Evolutionary conservation across 768 basidiomycete species (phyloP).

Genomic region (Cubamyces lactineus): DNA sequence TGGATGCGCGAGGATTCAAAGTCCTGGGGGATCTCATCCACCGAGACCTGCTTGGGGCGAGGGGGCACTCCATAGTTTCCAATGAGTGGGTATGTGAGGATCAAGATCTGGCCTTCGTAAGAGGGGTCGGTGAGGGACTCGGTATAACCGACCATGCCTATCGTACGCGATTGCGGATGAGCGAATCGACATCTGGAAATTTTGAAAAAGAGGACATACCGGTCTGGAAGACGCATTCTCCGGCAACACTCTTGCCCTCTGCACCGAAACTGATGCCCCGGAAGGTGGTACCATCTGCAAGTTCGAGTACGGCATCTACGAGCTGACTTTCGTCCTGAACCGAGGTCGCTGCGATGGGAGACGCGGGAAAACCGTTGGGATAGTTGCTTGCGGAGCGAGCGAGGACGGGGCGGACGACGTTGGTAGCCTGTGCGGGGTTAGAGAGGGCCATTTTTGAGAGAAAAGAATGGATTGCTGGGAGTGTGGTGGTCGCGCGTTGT

Average conservation of each 20-base stretch:
- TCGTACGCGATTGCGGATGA: background rate
- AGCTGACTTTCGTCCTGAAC: constrained; percentile 27
- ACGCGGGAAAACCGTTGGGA: constrained; percentile 39
- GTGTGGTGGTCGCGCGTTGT: constrained; percentile 2
- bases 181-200: background rate
- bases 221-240: constrained; percentile 99
- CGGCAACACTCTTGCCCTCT: constrained; percentile 85
- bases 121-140: constrained; percentile 98
- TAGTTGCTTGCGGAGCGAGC: constrained; percentile 48
- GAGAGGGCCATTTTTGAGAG: constrained; percentile 21
- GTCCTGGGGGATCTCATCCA: constrained; percentile 64
- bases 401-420: constrained; percentile 44
- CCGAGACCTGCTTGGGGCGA: constrained; percentile 48
- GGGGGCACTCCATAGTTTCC: constrained; percentile 98
- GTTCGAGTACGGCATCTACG: constrained; percentile 78
- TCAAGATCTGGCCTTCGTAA: constrained; percentile 96
- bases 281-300: constrained; percentile 87
- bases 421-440: constrained; percentile 26
- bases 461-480: constrained; percentile 9
- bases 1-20: constrained; percentile 98
- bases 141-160: constrained; percentile 99
- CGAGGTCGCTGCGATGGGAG: constrained; percentile 41
- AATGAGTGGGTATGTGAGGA: constrained; percentile 94
- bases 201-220: constrained; percentile 55
- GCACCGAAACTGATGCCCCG: constrained; percentile 94